Evolutionary conservation across 208 protist species (phyloP), one percentile per base, ranked within the genome.

Genomic region (Jaenimonas drosophilae): DNA sequence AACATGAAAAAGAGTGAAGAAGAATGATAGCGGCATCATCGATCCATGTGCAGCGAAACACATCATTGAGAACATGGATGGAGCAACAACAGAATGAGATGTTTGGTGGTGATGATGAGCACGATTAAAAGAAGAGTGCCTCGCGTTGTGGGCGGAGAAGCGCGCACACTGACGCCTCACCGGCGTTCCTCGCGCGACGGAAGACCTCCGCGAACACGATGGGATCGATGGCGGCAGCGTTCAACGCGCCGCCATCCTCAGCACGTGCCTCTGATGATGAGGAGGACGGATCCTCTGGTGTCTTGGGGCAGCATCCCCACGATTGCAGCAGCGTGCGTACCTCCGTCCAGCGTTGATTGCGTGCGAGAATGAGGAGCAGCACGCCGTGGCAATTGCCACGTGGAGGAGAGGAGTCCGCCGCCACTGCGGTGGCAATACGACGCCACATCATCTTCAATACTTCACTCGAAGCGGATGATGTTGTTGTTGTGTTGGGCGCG

Each of bases 181-280:
- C 81, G 12, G 61, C 74, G 37, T 78, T 72, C 33, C 71, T 42
- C 2, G 81, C 81, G 12, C 46, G 53, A 1, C 37, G 33, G 60
- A 78, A 90, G 6, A 90, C 6, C 26, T 68, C 71, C 0, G 74
- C 67, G 30, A 76, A 76, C 3, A 87, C 61, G 3, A 52, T 40
- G 2, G 70, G 70, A 26, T 87, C 76, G 2, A 82, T 19, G 2
- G 67, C 75, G 31, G 39, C 31, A 3, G 29, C 29, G 38, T 7
- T 56, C 14, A 43, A n/a, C n/a, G n/a, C n/a, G n/a, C n/a, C n/a
- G n/a, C n/a, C n/a, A n/a, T n/a, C n/a, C n/a, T n/a, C n/a, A n/a
- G n/a, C n/a, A n/a, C n/a, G n/a, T n/a, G n/a, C n/a, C n/a, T n/a
- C n/a, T n/a, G n/a, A n/a, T n/a, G n/a, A n/a, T n/a, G n/a, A n/a